Evolutionary conservation across 352 stramenopile species (phyloP).

Genomic region (Chrysophaeum taylorii): DNA sequence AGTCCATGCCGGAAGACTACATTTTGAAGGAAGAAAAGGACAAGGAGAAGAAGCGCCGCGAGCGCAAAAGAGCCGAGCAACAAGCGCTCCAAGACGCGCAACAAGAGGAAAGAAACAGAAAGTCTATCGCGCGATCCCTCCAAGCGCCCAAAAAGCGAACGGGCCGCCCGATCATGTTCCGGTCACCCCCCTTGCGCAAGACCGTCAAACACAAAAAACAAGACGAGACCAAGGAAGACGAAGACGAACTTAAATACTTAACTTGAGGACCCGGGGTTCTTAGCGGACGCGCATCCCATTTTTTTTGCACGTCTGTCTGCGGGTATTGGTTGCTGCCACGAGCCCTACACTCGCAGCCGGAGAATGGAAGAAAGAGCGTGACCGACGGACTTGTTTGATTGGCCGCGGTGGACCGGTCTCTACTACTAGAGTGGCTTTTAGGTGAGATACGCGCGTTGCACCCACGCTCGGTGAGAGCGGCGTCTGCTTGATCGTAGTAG

Average conservation of each 20-base stretch:
- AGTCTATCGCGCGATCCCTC: slow-evolving; percentile 79
- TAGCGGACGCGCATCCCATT: too few relatives aligned
- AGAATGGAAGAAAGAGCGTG: too few relatives aligned
- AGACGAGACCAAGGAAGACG: slow-evolving; percentile 32
- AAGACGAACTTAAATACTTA: slow-evolving; percentile 41
- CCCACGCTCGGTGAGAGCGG: too few relatives aligned
- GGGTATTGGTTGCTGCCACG: too few relatives aligned
- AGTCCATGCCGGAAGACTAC: slow-evolving; percentile 82
- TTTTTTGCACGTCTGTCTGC: too few relatives aligned
- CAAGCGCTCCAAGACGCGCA: slow-evolving; percentile 78
- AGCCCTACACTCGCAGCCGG: too few relatives aligned
- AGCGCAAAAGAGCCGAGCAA: slow-evolving; percentile 74
- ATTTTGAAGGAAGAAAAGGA: slow-evolving; percentile 82
- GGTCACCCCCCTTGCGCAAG: slow-evolving; percentile 62
- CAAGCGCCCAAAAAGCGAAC: slow-evolving; percentile 80
- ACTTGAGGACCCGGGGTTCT: slow-evolving; percentile 14
- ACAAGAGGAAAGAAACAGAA: slow-evolving; percentile 82
- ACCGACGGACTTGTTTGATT: too few relatives aligned
- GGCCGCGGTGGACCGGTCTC: too few relatives aligned
- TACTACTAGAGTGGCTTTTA: too few relatives aligned
- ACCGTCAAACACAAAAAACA: slow-evolving; percentile 33
- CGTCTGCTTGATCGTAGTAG: too few relatives aligned
- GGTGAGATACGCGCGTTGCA: too few relatives aligned
- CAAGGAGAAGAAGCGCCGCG: slow-evolving; percentile 80
- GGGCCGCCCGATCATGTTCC: slow-evolving; percentile 78